phyloP scores from a whole-genome alignment of 768 basidiomycete genomes.

The Cubamyces sp. region DNA sequence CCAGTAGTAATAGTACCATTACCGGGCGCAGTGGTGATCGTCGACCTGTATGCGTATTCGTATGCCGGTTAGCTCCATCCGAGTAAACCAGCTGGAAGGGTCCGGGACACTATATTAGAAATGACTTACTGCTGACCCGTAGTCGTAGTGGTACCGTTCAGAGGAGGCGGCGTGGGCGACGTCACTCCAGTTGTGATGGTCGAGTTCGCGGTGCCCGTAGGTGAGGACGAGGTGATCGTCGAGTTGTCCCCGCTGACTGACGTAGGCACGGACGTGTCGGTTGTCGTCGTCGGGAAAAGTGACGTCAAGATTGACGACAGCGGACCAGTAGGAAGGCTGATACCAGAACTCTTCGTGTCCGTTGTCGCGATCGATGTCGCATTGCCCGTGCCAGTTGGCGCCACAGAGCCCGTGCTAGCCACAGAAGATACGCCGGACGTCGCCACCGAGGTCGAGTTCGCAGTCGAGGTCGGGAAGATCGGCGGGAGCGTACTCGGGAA shows the following conservation, averaged over 20 bases:
- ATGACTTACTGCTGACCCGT: neutral
- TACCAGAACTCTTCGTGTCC: too few relatives aligned
- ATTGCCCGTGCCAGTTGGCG: neutral
- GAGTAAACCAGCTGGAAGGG: neutral
- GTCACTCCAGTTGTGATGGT: conserved; percentile 12
- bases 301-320: conserved; percentile 35
- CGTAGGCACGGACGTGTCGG: neutral
- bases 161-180: neutral
- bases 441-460: neutral
- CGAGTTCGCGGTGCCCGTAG: conserved; percentile 5
- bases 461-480: conserved; percentile 30
- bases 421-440: neutral
- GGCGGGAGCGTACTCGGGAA: neutral
- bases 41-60: neutral
- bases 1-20: neutral
- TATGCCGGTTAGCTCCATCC: neutral
- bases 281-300: conserved; percentile 23
- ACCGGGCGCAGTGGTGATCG: conserved; percentile 1
- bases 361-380: too few relatives aligned
- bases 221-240: neutral
- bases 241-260: conserved; percentile 6
- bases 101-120: neutral
- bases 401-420: neutral
- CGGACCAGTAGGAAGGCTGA: conserved; percentile 4
- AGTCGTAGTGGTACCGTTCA: conserved; percentile 8